These are phyloP conservation scores for Ophiosphaerella narmari DNA, from an alignment of 2,329 filamentous ascomycete species.

Conservation along the genomic window DNA sequence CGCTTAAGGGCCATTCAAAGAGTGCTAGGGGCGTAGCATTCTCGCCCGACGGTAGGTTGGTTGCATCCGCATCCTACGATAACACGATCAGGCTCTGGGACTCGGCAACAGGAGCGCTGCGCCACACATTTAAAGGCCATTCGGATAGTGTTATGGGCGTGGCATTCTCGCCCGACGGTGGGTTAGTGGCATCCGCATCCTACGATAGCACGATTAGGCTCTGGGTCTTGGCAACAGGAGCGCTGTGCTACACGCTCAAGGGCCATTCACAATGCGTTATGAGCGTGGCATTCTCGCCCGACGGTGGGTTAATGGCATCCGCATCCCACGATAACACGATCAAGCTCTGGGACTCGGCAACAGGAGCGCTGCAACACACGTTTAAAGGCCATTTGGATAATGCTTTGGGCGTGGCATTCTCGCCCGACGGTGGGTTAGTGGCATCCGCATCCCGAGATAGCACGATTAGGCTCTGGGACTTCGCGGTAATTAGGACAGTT, in stretches of 20 bases:
- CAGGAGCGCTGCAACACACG: neutral
- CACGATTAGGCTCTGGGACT: neutral
- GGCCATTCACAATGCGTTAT: neutral
- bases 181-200: neutral
- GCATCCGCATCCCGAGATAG: neutral
- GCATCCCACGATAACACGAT: neutral
- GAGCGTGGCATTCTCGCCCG: neutral
- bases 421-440: conserved; percentile 1
- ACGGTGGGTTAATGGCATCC: conserved; percentile 1
- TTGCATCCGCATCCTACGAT: neutral
- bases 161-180: neutral
- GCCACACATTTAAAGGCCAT: neutral
- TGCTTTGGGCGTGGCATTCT: neutral
- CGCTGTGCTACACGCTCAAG: neutral
- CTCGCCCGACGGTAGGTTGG: neutral
- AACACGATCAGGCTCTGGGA: neutral
- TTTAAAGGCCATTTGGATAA: neutral
- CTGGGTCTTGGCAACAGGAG: neutral
- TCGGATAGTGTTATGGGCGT: neutral
- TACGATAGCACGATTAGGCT: neutral
- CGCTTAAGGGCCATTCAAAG: neutral
- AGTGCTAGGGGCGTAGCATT: neutral
- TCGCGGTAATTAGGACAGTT: neutral
- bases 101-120: neutral
- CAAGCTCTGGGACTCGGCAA: neutral